Base-by-base conservation (phyloP, 1,284 basidiomycete species). In the Irpex sp. region DNA sequence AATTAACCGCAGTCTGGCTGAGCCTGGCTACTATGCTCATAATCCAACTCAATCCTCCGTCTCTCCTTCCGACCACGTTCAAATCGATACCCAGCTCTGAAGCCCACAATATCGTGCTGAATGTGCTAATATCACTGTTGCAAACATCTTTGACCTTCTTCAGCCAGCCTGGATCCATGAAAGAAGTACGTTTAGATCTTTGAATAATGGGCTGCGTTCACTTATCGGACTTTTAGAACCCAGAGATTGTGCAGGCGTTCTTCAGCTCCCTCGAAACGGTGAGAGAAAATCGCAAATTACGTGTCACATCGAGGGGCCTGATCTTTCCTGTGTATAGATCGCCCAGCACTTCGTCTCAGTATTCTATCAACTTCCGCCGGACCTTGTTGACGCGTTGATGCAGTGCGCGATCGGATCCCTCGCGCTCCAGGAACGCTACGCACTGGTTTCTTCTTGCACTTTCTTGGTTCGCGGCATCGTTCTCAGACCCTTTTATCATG, bases 221-320 rank as follows among this genome's bases (percentile, higher is more conserved):
- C 48, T 57, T 40, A 15, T 55, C 9, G 40, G 11, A 15, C 19
- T 57, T 38, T 5, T 60, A 92, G 89, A 92, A 96, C 71, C 94
- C 94, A 0, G 94, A 96, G 72, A 85, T 96, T 31, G 92, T 94
- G 1, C 93, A 94, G 72, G 88, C 87, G 31, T 95, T 95, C 76
- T 96, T 95, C 77, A 83, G 83, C 34, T 94, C 88, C 70, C 83
- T 91, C 78, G 89, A 92, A 60, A 81, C 82, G 59, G 90, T 90
- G 63, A 62, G 82, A 75, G 26, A 17, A 11, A 11, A 0, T 17
- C 5, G 34, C 13, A 19, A 3, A 15, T 19, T 7, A 9, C 13
- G 17, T 15, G 13, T 2, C 34, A 9, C 40, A 26, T 34, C 47
- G 26, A n/a, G 47, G n/a, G 9, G 34, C n/a, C 26, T 38, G n/a